phyloP scores from a whole-genome alignment of 2,329 filamentous ascomycete genomes.

The Calonectria pteridis region DNA sequence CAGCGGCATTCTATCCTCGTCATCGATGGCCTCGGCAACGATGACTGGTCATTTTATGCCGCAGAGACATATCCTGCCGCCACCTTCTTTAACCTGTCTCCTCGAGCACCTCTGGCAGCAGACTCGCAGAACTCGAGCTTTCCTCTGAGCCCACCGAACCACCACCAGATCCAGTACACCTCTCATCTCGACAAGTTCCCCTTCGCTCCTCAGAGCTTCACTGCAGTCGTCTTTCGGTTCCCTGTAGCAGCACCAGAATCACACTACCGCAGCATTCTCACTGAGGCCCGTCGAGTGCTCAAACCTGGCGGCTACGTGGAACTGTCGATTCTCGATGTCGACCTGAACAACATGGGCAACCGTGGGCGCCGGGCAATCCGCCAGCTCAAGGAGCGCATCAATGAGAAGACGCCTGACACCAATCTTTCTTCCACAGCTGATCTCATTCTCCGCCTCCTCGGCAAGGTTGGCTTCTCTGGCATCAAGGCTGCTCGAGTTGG shows the following conservation, averaged over 20 bases:
- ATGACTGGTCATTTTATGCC: constrained; percentile 90
- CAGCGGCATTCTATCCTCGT: constrained; percentile 76
- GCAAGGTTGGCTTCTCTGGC: constrained; percentile 76
- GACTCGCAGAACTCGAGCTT: constrained; percentile 60
- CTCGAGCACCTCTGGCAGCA: constrained; percentile 64
- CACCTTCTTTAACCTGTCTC: constrained; percentile 82
- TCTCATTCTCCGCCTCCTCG: constrained; percentile 74
- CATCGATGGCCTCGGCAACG: constrained; percentile 86
- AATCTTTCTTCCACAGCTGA: constrained; percentile 72
- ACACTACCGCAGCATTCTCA: constrained; percentile 77
- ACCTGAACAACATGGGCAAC: constrained; percentile 86
- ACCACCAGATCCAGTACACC: constrained; percentile 79
- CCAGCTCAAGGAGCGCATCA: constrained; percentile 78
- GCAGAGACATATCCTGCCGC: constrained; percentile 82
- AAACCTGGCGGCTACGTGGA: constrained; percentile 86
- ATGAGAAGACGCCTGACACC: constrained; percentile 68
- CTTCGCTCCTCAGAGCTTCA: constrained; percentile 81
- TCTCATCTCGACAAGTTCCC: constrained; percentile 77
- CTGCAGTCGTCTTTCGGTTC: constrained; percentile 82
- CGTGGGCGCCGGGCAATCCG: constrained; percentile 77
- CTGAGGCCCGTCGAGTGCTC: constrained; percentile 81
- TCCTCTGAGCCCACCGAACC: constrained; percentile 73
- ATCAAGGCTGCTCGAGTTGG: constrained; percentile 84
- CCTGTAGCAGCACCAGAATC: constrained; percentile 76
- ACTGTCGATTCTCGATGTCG: constrained; percentile 81